Conservation (phyloP, 176 grass and related monocot species). For the Oryza glaberrima region DNA sequence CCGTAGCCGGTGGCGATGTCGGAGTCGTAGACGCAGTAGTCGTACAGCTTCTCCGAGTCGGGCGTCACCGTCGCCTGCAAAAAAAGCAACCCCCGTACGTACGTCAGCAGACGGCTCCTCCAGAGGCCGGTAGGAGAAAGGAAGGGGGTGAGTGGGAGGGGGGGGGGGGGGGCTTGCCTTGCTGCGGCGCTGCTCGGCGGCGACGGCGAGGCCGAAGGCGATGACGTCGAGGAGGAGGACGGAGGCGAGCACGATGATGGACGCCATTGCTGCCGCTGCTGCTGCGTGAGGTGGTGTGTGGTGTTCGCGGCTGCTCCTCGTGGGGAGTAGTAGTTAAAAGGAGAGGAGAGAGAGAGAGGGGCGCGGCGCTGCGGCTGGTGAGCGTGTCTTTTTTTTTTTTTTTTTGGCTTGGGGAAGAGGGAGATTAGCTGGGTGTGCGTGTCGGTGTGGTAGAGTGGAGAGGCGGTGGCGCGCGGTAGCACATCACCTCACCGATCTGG, state of each 20-base stretch:
- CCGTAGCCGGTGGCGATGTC: constrained; percentile 87
- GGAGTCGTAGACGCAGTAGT: constrained; percentile 81
- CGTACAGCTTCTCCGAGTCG: constrained; percentile 73
- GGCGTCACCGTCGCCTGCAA: constrained; percentile 56
- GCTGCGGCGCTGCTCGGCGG: constrained; percentile 96
- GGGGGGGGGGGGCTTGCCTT: constrained; percentile 31
- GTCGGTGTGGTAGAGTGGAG: background rate
- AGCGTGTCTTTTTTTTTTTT: background rate
- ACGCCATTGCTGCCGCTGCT: constrained; percentile 40
- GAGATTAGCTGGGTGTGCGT: too few relatives aligned
- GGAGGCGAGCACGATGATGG: constrained; percentile 63
- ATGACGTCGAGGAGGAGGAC: constrained; percentile 77
- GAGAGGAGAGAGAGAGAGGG: background rate
- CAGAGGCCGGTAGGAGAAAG: too few relatives aligned
- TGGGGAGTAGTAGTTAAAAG: background rate
- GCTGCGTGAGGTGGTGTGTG: background rate
- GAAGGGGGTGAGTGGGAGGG: background rate
- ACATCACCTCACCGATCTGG: background rate
- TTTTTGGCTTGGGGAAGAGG: too few relatives aligned
- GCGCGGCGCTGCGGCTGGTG: background rate
- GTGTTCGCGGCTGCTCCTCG: background rate
- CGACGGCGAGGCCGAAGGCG: constrained; percentile 87
- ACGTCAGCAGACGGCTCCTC: background rate
- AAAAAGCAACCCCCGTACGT: background rate
- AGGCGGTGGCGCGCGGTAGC: background rate